Percentiles rank a stretch among this genome's conserved stretches.
phyloP scores from a whole-genome alignment of 2,329 filamentous ascomycete species.

The Nigrospora osmanthi region DNA sequence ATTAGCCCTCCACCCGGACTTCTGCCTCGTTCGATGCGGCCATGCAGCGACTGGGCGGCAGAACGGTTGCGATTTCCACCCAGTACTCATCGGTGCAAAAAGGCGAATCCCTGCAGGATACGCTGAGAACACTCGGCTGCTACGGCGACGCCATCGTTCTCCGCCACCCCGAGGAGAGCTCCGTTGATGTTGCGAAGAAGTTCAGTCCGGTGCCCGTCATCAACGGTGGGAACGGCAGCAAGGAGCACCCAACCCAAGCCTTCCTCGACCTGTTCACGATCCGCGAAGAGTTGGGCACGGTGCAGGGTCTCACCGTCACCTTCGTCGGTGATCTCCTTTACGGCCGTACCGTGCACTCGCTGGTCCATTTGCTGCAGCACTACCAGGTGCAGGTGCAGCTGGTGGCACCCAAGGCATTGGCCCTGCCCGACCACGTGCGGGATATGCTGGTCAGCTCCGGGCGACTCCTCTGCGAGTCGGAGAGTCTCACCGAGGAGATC shows the following conservation, averaged over 20 bases:
- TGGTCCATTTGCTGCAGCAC: slow-evolving; percentile 88
- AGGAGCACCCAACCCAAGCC: slow-evolving; percentile 95
- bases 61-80: slow-evolving; percentile 75
- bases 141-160: slow-evolving; percentile 96
- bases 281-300: slow-evolving; percentile 91
- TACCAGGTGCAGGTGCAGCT: slow-evolving; percentile 94
- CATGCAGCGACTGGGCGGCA: slow-evolving; percentile 94
- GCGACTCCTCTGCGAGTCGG: slow-evolving; percentile 69
- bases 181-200: slow-evolving; percentile 74
- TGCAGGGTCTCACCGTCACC: slow-evolving; percentile 91
- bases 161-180: slow-evolving; percentile 78
- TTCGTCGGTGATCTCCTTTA: slow-evolving; percentile 91
- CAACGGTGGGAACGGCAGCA: slow-evolving; percentile 93
- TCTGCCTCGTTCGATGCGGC: slow-evolving; percentile 94
- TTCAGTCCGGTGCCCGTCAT: slow-evolving; percentile 88
- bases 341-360: slow-evolving; percentile 88
- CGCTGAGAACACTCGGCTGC: slow-evolving; percentile 84
- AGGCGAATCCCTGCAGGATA: slow-evolving; percentile 90
- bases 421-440: slow-evolving; percentile 68
- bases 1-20: slow-evolving; percentile 76
- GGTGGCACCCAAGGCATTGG: slow-evolving; percentile 72
- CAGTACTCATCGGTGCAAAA: slow-evolving; percentile 85
- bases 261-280: slow-evolving; percentile 98
- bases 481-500: slow-evolving; percentile 78
- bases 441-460: slow-evolving; percentile 64